Base-by-base conservation (phyloP, 768 basidiomycete genomes). In the Tylopilus plumbeoviolaceoides region DNA sequence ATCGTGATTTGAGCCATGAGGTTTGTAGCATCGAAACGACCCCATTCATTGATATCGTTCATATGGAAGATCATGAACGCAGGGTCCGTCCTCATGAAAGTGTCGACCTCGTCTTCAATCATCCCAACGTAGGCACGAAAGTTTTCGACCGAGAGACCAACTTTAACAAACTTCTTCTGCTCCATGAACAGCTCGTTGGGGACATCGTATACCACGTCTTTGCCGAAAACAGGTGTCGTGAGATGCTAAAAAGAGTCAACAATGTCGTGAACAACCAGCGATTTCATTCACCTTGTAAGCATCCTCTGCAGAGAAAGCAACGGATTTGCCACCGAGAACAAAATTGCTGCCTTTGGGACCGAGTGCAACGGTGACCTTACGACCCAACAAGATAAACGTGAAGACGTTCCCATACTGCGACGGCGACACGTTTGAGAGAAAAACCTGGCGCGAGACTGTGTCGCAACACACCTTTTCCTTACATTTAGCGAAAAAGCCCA, bases 121-220 rank as follows among this genome's bases (percentile, higher is more conserved):
- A 91, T 85, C 46, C 83, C 82, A 18, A 84, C 78, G 47, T 99
- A 98, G 28, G 84, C 77, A 40, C 86, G 82, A 70, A 99, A 84
- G 70, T 95, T 95, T 25, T 98, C 95, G 12, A 82, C 84, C 11
- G 93, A 90, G 20, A 99, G 82, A 21, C 97, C 95, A 56, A 93
- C 85, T 74, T 99, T 99, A 71, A 98, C 87, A 65, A 98, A 98
- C 67, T 88, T 89, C 79, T 99, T 99, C 70, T 99, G 97, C 63
- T 99, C 94, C 95, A 99, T 98, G 71, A 99, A 85, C 42, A 89
- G 73, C 44, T 95, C 90, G 69, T 98, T 98, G 30, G 97, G 95
- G 47, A 91, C 85, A 62, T 98, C 97, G 68, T 98, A 99, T 11
- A 98, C 95, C 43, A 99, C 97, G 44, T 91, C 95, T 65, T 92